Base-by-base conservation (phyloP, 495 filamentous ascomycete genomes). In the Terfezia boudieri region DNA sequence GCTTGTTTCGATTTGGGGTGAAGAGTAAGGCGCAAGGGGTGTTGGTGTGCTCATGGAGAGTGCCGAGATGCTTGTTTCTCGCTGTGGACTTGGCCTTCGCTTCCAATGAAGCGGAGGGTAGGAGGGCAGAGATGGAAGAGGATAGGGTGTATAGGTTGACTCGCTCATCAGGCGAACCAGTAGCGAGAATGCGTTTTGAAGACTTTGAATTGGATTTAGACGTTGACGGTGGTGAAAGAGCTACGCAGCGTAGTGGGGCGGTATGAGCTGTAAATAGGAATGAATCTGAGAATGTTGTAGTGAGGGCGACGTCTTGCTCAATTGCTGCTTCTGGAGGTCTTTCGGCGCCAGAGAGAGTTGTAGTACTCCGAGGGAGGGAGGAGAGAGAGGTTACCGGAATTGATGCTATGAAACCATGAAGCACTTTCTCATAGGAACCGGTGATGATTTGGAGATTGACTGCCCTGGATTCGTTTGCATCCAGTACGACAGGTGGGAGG, bases 201-300 rank as follows among this genome's bases (percentile, higher is more conserved):
- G 74, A 70, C 11, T 16, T 17, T 22, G 49, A 32, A 46, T 68
- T 64, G 57, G 70, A 69, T 52, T 67, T 53, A 16, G 63, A 59
- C 10, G 74, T 75, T 14, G 85, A 79, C 4, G 81, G 73, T 0
- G 88, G 85, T 0, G 87, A 94, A 58, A 98, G 67, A 14, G 88
- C 85, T 26, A 99, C 74, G 62, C 84, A 89, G 61, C 86, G 81
- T 66, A 99, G 87, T 36, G 92, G 76, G 26, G 87, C 88, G 50
- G 76, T 73, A 70, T 99, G 90, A 23, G 92, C 86, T 66, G 84
- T 81, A 74, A 99, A 94, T 54, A 99, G 77, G 70, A 99, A 99
- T 8, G 82, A 88, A 68, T 99, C 90, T 56, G 83, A 74, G 65
- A 95, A 96, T 53, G 57, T 65, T 43, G 63, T 54, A 4, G 51